These are phyloP conservation scores for Meira miltonrushii DNA, from an alignment of 1,284 basidiomycete species.

Conservation along the genomic window DNA sequence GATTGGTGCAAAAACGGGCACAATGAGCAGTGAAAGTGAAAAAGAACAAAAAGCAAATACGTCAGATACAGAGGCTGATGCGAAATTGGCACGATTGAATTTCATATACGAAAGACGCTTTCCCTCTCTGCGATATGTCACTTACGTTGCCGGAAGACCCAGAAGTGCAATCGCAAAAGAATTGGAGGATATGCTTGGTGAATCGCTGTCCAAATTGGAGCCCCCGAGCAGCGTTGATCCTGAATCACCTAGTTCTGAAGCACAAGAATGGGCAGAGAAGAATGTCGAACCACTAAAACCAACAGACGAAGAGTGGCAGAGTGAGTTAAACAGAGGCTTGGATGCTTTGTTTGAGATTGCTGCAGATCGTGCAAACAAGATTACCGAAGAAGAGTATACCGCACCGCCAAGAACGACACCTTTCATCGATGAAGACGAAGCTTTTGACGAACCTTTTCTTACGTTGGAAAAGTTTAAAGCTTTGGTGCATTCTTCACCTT, in stretches of 20 bases:
- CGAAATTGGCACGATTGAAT: slow-evolving; percentile 37
- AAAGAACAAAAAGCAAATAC: slow-evolving; percentile 4
- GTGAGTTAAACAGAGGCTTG: slow-evolving; percentile 38
- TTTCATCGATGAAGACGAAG: slow-evolving; percentile 9
- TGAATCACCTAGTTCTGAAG: slow-evolving; percentile 18
- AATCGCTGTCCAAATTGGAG: slow-evolving; percentile 16
- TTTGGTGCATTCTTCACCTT: slow-evolving; percentile 45
- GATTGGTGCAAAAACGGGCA: slow-evolving; percentile 30
- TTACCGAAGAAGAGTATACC: slow-evolving; percentile 13
- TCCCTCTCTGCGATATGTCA: slow-evolving; percentile 47
- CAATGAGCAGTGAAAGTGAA: slow-evolving; percentile 25
- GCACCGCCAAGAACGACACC: slow-evolving; percentile 2
- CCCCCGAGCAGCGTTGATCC: slow-evolving; percentile 1
- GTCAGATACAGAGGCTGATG: slow-evolving; percentile 2
- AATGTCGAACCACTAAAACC: slow-evolving; percentile 12
- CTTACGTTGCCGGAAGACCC: slow-evolving; percentile 53
- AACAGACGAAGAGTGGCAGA: slow-evolving; percentile 29
- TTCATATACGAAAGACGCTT: slow-evolving; percentile 42
- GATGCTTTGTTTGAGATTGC: slow-evolving; percentile 49
- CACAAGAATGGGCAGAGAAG: background rate
- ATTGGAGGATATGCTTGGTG: slow-evolving; percentile 27
- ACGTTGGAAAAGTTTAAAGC: slow-evolving; percentile 44
- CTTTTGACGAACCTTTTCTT: slow-evolving; percentile 45
- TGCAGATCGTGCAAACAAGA: slow-evolving; percentile 37
- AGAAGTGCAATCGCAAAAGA: slow-evolving; percentile 55